Conservation (phyloP, 148 eudicot genomes). For the Dianthus caryophyllus region DNA sequence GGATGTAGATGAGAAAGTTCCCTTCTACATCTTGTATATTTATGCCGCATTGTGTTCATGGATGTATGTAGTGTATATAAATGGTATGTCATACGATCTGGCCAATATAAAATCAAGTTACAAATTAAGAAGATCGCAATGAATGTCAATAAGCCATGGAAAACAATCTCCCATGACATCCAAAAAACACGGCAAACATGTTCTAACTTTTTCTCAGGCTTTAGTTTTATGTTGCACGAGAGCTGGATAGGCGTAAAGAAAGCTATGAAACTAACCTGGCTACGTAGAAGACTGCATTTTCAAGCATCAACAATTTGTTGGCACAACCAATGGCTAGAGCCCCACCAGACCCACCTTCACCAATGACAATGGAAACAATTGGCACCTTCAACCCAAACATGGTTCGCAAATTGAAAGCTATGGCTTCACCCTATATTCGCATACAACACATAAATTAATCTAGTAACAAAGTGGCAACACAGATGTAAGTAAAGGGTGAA, state of each 20-base stretch:
- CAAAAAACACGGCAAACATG: not conserved
- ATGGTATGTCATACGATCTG: not conserved
- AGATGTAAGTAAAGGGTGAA: not conserved
- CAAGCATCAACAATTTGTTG: slow-evolving; percentile 70
- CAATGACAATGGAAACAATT: slow-evolving; percentile 73
- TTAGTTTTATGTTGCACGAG: not conserved
- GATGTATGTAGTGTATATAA: not conserved
- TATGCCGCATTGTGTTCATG: not conserved
- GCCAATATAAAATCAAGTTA: not conserved
- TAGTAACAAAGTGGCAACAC: not conserved
- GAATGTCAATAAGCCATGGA: not conserved
- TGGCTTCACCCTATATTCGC: slow-evolving; percentile 74
- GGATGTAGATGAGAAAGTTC: too few species aligned
- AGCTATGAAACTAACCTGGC: slow-evolving; percentile 50
- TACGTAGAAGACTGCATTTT: slow-evolving; percentile 80
- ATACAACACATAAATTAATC: slow-evolving; percentile 6
- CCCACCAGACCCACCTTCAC: slow-evolving; percentile 97
- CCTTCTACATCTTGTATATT: not conserved
- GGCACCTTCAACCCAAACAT: slow-evolving; percentile 91
- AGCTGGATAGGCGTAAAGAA: not conserved
- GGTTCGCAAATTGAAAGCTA: slow-evolving; percentile 74
- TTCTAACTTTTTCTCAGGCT: not conserved
- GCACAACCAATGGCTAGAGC: slow-evolving; percentile 91
- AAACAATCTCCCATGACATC: not conserved
- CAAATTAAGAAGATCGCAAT: not conserved